These are phyloP conservation scores for Cylindrodendrum hubeiense DNA, from an alignment of 2,329 filamentous ascomycete genomes.

Conservation along the genomic window DNA sequence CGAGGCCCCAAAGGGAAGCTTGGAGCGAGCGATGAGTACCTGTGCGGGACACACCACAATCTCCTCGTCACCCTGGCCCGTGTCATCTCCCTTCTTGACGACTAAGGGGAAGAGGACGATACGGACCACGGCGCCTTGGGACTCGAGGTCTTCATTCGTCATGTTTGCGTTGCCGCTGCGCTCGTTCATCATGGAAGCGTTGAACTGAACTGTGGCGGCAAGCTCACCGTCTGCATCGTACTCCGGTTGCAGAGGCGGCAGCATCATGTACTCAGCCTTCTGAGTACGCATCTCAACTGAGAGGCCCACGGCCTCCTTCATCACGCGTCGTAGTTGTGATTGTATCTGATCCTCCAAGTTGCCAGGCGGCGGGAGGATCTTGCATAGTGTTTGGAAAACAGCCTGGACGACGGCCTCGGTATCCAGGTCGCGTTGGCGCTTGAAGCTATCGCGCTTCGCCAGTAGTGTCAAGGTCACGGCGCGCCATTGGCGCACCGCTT, in stretches of 20 bases:
- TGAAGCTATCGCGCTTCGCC: conserved; percentile 83
- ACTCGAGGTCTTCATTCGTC: conserved; percentile 84
- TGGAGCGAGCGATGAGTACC: conserved; percentile 79
- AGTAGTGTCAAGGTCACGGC: conserved; percentile 94
- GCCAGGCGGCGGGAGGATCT: conserved; percentile 87
- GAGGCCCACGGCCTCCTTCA: conserved; percentile 88
- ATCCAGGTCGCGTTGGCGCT: conserved; percentile 85
- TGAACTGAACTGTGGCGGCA: conserved; percentile 88
- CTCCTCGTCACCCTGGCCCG: conserved; percentile 89
- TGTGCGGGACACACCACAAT: conserved; percentile 96
- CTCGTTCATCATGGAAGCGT: conserved; percentile 94
- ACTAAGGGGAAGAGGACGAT: conserved; percentile 96
- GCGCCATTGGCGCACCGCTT: conserved; percentile 97
- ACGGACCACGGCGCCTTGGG: conserved; percentile 81
- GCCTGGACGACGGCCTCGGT: conserved; percentile 94
- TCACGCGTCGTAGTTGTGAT: conserved; percentile 86
- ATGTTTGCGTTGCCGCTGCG: conserved; percentile 73
- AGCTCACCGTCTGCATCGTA: conserved; percentile 95
- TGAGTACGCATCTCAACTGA: conserved; percentile 98
- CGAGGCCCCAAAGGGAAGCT: conserved; percentile 57
- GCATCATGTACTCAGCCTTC: conserved; percentile 97
- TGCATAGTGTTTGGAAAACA: conserved; percentile 83
- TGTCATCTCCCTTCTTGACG: conserved; percentile 94
- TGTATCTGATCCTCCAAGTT: conserved; percentile 85
- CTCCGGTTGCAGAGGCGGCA: conserved; percentile 92